Evolutionary conservation across 805 yeast species (phyloP).

Genomic region (Wickerhamiella brachini): DNA sequence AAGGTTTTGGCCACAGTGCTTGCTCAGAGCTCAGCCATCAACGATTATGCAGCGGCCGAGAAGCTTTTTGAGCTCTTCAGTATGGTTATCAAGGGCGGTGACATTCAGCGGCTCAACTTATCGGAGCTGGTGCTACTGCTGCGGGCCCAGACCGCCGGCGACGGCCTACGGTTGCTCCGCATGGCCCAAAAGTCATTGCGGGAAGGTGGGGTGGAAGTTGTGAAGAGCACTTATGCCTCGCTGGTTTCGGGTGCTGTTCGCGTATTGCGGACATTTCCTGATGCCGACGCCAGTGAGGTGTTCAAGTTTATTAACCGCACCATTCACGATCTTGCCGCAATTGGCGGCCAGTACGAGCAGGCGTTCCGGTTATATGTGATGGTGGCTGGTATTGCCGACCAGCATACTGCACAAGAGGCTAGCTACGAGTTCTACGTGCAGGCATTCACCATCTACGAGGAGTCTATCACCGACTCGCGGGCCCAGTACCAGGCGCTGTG

Average conservation of each 20-base stretch:
- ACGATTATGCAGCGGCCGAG: slow-evolving; percentile 37
- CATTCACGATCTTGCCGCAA: slow-evolving; percentile 42
- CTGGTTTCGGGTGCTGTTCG: slow-evolving; percentile 48
- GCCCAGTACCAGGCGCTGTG: slow-evolving; percentile 41
- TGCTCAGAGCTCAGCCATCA: slow-evolving; percentile 26
- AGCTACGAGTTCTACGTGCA: slow-evolving; percentile 82
- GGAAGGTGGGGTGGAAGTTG: slow-evolving; percentile 37
- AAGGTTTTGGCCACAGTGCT: slow-evolving; percentile 49
- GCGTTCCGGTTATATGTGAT: slow-evolving; percentile 38
- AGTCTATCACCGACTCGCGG: slow-evolving; percentile 37
- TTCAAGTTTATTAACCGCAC: slow-evolving; percentile 63
- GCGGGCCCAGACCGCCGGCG: slow-evolving; percentile 34
- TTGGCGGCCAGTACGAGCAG: slow-evolving; percentile 20
- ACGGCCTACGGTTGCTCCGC: slow-evolving; percentile 34
- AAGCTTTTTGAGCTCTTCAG: slow-evolving; percentile 46
- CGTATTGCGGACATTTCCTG: slow-evolving; percentile 19
- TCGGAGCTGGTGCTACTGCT: slow-evolving; percentile 60
- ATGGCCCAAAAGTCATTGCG: slow-evolving; percentile 35
- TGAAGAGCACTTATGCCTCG: slow-evolving; percentile 62
- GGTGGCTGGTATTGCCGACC: slow-evolving; percentile 70
- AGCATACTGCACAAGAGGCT: slow-evolving; percentile 52
- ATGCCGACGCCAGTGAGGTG: slow-evolving; percentile 18
- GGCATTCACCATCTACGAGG: slow-evolving; percentile 75
- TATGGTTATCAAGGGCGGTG: slow-evolving; percentile 35
- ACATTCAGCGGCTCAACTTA: slow-evolving; percentile 26